Base-by-base conservation (phyloP, 495 filamentous ascomycete genomes). In the Penicillium tannophilum region DNA sequence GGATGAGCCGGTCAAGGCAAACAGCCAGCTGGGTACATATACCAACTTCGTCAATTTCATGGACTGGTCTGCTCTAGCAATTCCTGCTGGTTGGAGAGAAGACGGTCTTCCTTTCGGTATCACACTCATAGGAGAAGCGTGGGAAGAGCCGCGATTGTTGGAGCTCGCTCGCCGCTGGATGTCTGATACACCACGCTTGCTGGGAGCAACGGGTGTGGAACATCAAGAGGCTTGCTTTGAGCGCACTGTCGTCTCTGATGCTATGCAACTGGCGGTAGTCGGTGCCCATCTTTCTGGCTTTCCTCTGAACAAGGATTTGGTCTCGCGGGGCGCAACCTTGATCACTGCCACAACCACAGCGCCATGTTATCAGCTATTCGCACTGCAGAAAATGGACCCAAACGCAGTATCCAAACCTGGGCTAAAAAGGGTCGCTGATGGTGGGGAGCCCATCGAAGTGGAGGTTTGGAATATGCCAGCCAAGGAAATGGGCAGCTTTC, bases 1-100 rank as follows among this genome's bases (percentile, higher is more conserved):
- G 19, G 74, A 70, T 10, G 81, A 87, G 54, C 86, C 86, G 1
- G 66, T 89, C 41, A 56, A 19, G 19, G 70, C 77, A 54, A 89
- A 89, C 60, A 79, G 78, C 2, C 66, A 75, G 19, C 61, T 88
- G 11, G 86, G 86, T 6, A 80, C 74, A 17, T 88, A 87, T 57
- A 85, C 85, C 7, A 85, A 89, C 66, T 84, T 77, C 50, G 86
- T 76, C 5, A 88, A 89, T 60, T 85, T 88, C 48, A 69, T 88
- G 11, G 86, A 89, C 72, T 66, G 88, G 54, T 88, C 84, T 66
- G 86, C 76, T 6, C 70, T 85, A 20, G 81, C 82, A 36, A 76
- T 88, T 23, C 83, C 83, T 31, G 84, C 84, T 62, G 24, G 66
- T 63, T 46, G 59, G 60, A 33, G 75, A 69, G 39, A 63, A 52